Conservation (phyloP, 495 filamentous ascomycete species). For the Aspergillus wentii region DNA sequence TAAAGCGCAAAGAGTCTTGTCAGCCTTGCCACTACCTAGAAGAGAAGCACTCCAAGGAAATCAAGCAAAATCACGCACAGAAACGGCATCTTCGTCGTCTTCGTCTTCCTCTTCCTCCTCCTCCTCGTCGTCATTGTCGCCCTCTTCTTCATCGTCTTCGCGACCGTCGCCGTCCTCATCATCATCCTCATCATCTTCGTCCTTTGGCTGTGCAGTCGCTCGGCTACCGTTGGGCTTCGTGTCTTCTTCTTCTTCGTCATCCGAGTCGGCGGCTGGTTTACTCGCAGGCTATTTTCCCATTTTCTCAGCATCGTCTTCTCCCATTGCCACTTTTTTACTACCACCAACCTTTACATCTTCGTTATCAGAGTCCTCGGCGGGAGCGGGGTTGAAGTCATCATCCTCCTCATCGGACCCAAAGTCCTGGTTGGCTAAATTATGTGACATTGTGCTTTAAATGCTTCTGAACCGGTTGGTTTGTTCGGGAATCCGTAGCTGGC, state of each 20-base stretch:
- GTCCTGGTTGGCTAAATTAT: slow-evolving; percentile 47
- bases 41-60: slow-evolving; percentile 9
- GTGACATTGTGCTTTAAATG: slow-evolving; percentile 33
- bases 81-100: slow-evolving; percentile 56
- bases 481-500: no score
- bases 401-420: slow-evolving; percentile 75
- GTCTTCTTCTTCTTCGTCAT: slow-evolving; percentile 45
- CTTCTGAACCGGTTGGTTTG: neutral
- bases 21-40: slow-evolving; percentile 7
- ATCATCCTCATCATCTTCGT: slow-evolving; percentile 48
- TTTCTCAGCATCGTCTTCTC: slow-evolving; percentile 13
- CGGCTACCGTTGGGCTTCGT: slow-evolving; percentile 33
- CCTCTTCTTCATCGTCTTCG: slow-evolving; percentile 18
- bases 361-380: slow-evolving; percentile 62
- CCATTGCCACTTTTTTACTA: neutral
- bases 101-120: slow-evolving; percentile 52
- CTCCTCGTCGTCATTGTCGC: slow-evolving; percentile 41
- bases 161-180: slow-evolving; percentile 39
- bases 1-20: slow-evolving; percentile 2
- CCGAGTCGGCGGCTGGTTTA: no score
- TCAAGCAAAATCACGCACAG: slow-evolving; percentile 30
- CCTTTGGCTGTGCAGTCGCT: slow-evolving; percentile 9
- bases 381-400: slow-evolving; percentile 74
- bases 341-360: slow-evolving; percentile 49
- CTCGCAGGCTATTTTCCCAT: slow-evolving; percentile 25